A percentile compares a stretch with the other conserved stretches of the same genome.
Conservation (phyloP, 2,329 filamentous ascomycete genomes). For the Leptographium lundbergii region DNA sequence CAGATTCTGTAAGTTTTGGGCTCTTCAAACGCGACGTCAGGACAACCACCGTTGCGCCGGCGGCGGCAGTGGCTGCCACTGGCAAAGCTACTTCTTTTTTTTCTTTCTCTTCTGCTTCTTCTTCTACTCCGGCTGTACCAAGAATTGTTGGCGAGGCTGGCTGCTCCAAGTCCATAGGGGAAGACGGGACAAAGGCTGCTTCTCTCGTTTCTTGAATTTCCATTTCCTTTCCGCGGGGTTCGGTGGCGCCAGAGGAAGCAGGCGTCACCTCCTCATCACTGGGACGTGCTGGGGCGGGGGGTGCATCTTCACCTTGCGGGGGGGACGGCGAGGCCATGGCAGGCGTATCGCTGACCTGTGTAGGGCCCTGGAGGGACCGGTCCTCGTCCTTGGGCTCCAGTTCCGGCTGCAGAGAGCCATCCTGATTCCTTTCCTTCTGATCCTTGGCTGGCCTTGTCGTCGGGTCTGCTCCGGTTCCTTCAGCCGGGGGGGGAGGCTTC, state of each 20-base stretch:
- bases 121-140: background rate
- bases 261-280: background rate
- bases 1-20: constrained; percentile 3
- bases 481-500: no score
- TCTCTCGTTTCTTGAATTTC: constrained; percentile 1
- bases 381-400: background rate
- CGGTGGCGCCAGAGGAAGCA: background rate
- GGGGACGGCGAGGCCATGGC: background rate
- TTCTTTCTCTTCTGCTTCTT: background rate
- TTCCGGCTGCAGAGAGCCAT: background rate
- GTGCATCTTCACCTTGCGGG: background rate
- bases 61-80: background rate
- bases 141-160: constrained; percentile 1
- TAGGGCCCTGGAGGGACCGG: background rate
- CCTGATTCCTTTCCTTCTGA: constrained; percentile 21
- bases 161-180: constrained; percentile 5
- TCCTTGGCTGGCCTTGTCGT: constrained; percentile 16
- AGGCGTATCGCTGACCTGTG: constrained; percentile 6
- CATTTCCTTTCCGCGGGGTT: background rate
- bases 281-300: background rate
- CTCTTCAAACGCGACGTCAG: background rate
- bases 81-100: background rate
- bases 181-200: background rate
- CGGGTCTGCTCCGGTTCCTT: background rate
- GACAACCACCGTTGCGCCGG: background rate